phyloP scores from a whole-genome alignment of 305 asterid genomes.

The Solanum hybrid region DNA sequence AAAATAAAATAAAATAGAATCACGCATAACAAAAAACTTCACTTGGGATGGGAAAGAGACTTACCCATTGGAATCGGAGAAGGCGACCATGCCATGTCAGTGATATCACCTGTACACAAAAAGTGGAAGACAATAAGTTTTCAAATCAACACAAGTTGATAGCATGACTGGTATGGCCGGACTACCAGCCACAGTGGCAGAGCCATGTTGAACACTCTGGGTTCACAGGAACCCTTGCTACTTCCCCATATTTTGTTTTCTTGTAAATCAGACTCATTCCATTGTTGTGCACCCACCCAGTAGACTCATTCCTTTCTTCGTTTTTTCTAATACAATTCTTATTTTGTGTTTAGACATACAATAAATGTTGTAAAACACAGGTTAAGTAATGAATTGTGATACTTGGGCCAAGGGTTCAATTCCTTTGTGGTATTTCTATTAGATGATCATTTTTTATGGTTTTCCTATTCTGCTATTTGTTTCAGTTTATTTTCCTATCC shows the following conservation, averaged over 20 bases:
- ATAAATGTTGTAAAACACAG: background rate
- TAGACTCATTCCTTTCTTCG: background rate
- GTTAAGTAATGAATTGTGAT: background rate
- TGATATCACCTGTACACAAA: constrained; percentile 62
- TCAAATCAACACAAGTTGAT: background rate
- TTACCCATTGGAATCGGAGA: constrained; percentile 47
- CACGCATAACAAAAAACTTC: background rate
- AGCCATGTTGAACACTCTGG: background rate
- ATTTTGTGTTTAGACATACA: background rate
- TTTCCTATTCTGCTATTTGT: background rate
- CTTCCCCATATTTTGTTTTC: background rate
- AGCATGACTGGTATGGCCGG: background rate
- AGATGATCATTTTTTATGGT: background rate
- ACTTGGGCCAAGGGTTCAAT: background rate
- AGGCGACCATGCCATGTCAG: constrained; percentile 87
- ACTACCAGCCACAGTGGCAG: background rate
- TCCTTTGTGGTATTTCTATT: background rate
- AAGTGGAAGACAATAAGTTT: constrained; percentile 2
- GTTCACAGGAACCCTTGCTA: background rate
- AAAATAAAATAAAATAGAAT: background rate
- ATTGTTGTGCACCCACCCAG: background rate
- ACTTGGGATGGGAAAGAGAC: background rate
- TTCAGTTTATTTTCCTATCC: background rate
- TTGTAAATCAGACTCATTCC: background rate
- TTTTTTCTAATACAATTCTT: background rate